These are phyloP conservation scores for Trebouxia sp. DNA, from an alignment of 139 green algal species.

Conservation along the genomic window DNA sequence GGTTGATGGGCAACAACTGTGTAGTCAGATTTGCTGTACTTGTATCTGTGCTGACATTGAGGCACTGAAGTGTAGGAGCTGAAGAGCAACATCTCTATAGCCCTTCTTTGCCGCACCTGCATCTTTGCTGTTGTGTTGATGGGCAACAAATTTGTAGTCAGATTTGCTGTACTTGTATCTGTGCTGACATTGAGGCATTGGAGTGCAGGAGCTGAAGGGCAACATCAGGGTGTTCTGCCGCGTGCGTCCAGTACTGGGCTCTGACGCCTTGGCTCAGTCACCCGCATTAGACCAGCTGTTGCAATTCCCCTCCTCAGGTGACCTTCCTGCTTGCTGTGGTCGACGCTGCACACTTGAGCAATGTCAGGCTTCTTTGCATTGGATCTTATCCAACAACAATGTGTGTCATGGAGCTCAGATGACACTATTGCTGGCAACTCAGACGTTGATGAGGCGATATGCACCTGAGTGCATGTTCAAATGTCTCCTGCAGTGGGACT, in stretches of 20 bases:
- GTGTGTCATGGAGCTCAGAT: too few relatives aligned
- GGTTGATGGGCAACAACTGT: too few relatives aligned
- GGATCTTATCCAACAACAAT: not conserved
- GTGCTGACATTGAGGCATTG: not conserved
- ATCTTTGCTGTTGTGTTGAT: not conserved
- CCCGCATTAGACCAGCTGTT: slow-evolving; percentile 17
- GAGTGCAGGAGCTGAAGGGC: slow-evolving; percentile 84
- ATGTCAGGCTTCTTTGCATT: not conserved
- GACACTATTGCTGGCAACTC: too few relatives aligned
- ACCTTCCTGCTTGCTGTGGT: not conserved
- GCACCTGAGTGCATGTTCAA: too few relatives aligned
- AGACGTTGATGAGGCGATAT: too few relatives aligned
- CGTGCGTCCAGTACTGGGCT: slow-evolving; percentile 61
- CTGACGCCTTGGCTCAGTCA: not conserved
- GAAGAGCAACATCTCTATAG: too few relatives aligned
- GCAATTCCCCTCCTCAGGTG: slow-evolving; percentile 29
- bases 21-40: too few relatives aligned
- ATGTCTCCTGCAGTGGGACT: too few relatives aligned
- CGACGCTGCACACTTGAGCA: not conserved
- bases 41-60: too few relatives aligned
- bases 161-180: not conserved
- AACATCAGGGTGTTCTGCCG: slow-evolving; percentile 96
- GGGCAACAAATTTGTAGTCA: not conserved
- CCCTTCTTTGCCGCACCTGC: not conserved
- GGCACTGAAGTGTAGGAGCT: too few relatives aligned